Evolutionary conservation across 129 eudicot genomes (phyloP), one percentile per base, ranked within the genome.

Genomic region (Cynara cardunculus): DNA sequence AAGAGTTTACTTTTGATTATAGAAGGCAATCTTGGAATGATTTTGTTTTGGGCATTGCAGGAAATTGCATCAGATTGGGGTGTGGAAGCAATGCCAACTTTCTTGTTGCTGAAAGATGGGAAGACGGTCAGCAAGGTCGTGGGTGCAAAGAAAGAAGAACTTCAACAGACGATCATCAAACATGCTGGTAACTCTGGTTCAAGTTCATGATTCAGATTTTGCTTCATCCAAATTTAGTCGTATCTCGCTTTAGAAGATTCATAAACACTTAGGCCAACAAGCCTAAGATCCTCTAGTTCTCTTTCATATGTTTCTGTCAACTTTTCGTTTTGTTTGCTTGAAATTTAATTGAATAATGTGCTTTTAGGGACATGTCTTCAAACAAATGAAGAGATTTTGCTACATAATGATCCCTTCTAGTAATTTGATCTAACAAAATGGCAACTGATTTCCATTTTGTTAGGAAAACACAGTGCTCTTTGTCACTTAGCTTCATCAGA

Each of bases 81-180:
- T n/a, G 87, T 90, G 73, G 94, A 92, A 87, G 94, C 97, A 72
- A 88, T 92, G 97, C 94, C 94, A 24, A 92, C 94, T 22, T 92
- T 92, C 84, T 81, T 89, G 75, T 88, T 88, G 73, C 81, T 89
- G 27, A 86, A 82, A 76, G 89, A 85, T 41, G 91, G 94, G 59
- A 88, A 84, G 76, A 79, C 81, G 3, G 69, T 92, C 44, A 88
- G 85, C 37, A 83, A 76, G 69, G 85, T 92, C 44, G 91, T 88
- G n/a, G 94, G 97, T 2, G 94, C 94, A 9, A 90, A 86, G 84
- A 90, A 88, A 79, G 91, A 90, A 3, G 90, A 90, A 85, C 88
- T 92, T 84, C 94, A 89, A 85, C 85, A 83, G 72, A 81, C 97
- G 27, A 81, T 92, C 85, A 87, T 88, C 41, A 92, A 92, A 81